A percentile compares a stretch with the other conserved stretches of the same genome.
These are phyloP conservation scores for Phlebopus sp. DNA, from an alignment of 1,284 basidiomycete genomes.

Conservation along the genomic window DNA sequence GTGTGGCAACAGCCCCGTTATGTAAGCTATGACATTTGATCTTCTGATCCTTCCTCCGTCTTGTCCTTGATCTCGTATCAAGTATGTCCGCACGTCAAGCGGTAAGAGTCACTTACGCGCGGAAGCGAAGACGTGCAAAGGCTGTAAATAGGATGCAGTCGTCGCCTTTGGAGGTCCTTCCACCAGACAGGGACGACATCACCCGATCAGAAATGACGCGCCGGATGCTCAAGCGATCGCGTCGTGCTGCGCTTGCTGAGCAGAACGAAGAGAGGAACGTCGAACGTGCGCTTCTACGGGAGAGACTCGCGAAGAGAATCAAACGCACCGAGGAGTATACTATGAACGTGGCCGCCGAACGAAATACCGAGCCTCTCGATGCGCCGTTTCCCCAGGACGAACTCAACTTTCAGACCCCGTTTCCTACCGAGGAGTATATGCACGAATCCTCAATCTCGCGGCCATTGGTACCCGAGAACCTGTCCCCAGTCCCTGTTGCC, in stretches of 20 bases:
- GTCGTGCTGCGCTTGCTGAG: constrained; percentile 29
- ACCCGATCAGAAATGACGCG: constrained; percentile 42
- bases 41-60: background rate
- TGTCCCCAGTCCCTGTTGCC: constrained; percentile 43
- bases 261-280: constrained; percentile 20
- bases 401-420: constrained; percentile 22
- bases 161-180: constrained; percentile 38
- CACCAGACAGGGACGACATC: constrained; percentile 34
- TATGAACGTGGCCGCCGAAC: background rate
- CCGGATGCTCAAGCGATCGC: constrained; percentile 50
- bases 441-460: constrained; percentile 6
- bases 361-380: background rate
- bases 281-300: constrained; percentile 7
- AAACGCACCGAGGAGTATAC: constrained; percentile 12
- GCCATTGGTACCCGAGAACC: constrained; percentile 23
- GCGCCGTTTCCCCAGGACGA: background rate
- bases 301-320: constrained; percentile 24
- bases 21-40: constrained; percentile 16
- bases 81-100: constrained; percentile 16
- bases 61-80: background rate
- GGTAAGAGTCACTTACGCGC: constrained; percentile 31
- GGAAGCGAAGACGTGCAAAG: constrained; percentile 21
- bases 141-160: constrained; percentile 21
- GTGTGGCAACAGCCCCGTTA: constrained; percentile 15
- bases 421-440: constrained; percentile 9